A percentile compares a stretch with the other conserved stretches of the same genome.
Evolutionary conservation across 2,329 filamentous ascomycete species (phyloP).

Genomic region (Aureobasidium zeae): DNA sequence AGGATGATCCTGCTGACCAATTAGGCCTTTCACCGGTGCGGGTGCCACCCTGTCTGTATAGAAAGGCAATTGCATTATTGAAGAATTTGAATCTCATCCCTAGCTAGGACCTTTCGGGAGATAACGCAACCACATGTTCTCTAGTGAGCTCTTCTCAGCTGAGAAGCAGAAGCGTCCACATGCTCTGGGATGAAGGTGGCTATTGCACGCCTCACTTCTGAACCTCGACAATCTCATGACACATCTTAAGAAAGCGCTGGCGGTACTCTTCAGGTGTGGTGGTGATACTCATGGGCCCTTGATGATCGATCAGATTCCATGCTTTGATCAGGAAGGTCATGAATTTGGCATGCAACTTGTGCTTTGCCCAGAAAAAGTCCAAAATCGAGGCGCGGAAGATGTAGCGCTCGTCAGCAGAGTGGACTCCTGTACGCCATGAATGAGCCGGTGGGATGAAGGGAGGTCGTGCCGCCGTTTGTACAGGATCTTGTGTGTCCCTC

Average conservation of each 20-base stretch:
- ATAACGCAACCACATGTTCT: too few relatives aligned
- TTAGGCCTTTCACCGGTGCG: too few relatives aligned
- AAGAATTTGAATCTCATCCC: too few relatives aligned
- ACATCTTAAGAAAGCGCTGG: conserved; percentile 46
- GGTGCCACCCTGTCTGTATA: too few relatives aligned
- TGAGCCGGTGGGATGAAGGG: conserved; percentile 26
- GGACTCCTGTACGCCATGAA: conserved; percentile 53
- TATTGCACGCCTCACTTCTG: too few relatives aligned
- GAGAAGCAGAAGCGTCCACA: too few relatives aligned
- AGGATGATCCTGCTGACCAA: too few relatives aligned
- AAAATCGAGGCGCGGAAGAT: conserved; percentile 58
- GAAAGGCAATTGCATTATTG: too few relatives aligned
- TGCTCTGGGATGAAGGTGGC: too few relatives aligned
- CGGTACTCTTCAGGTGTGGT: conserved; percentile 60
- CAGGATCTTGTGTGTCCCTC: conserved; percentile 21
- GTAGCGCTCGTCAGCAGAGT: conserved; percentile 54
- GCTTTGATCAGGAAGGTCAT: conserved; percentile 53
- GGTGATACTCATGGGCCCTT: conserved; percentile 68
- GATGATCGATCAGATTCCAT: conserved; percentile 49
- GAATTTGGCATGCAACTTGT: conserved; percentile 55
- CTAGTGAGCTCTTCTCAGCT: too few relatives aligned
- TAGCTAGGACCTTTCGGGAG: too few relatives aligned
- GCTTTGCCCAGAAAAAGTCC: conserved; percentile 73
- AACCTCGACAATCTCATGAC: conserved; percentile 36
- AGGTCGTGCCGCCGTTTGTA: conserved; percentile 18